Evolutionary conservation across 352 stramenopile genomes (phyloP), one percentile per base, ranked within the genome.

Genomic region (Pythium chondricola): DNA sequence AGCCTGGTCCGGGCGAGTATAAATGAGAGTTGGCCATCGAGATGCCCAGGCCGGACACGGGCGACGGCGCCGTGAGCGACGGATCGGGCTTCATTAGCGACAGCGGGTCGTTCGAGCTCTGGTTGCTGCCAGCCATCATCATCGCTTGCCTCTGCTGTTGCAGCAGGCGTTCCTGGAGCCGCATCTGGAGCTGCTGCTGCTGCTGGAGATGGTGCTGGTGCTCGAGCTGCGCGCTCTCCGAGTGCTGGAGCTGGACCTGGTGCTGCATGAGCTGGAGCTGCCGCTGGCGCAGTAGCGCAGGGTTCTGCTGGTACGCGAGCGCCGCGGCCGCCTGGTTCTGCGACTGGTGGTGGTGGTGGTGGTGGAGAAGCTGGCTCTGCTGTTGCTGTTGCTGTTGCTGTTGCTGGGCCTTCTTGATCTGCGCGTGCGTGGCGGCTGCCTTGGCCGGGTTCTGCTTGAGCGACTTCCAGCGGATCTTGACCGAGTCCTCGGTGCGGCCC

Each of bases 381-480:
- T 88, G 73, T 48, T 44, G 68, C 43, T 31, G 56, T 47, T 51
- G 58, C 41, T 63, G 71, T 42, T 45, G 69, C 44, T 83, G 69
- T 29, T 88, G 80, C 48, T 86, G 73, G 21, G 82, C 83, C 56
- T 88, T 86, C 55, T 85, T 88, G 46, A 85, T 69, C 43, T 89
- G 77, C 16, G 75, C 75, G 43, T 92, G 74, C 3, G 80, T 83
- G 7, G 75, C 75, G 7, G 78, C 78, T 2, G 81, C 81, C 49
- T 89, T 89, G 21, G 70, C 75, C 7, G 81, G 81, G 55, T 93
- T 93, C 48, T 93, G 81, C 67, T 93, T 88, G 18, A 93, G 58
- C 38, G 78, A 90, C 48, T 93, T 95, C 82, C 82, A 97, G 11
- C 86, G 74, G 46, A 96, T 97, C 65, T 97, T 97, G 20, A 97